phyloP scores from a whole-genome alignment of 2,329 filamentous ascomycete genomes.

The Colletotrichum eleusines region DNA sequence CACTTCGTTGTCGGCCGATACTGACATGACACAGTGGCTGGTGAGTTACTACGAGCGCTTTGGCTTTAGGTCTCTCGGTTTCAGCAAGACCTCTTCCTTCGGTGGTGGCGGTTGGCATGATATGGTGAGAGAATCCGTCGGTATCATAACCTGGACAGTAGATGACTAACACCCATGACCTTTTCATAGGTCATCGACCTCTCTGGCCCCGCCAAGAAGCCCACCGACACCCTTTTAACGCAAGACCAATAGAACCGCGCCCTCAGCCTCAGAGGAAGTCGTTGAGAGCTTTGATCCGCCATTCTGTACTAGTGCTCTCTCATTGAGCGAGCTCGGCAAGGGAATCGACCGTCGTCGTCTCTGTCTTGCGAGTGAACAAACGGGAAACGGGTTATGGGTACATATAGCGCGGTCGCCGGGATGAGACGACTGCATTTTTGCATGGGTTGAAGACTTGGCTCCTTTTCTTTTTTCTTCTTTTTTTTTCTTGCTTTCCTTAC shows the following conservation, averaged over 20 bases:
- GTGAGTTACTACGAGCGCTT: constrained; percentile 82
- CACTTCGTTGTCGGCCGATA: constrained; percentile 8
- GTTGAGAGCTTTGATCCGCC: background rate
- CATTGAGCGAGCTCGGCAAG: background rate
- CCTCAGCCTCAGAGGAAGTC: background rate
- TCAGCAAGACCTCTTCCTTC: constrained; percentile 76
- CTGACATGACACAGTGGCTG: constrained; percentile 62
- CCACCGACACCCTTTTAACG: constrained; percentile 20
- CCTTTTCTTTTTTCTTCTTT: too few relatives aligned
- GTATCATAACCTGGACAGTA: background rate
- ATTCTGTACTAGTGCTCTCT: background rate
- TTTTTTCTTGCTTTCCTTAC: background rate
- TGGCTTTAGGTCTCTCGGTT: constrained; percentile 77
- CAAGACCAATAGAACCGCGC: constrained; percentile 20
- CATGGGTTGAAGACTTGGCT: constrained; percentile 22
- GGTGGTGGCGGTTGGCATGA: constrained; percentile 86
- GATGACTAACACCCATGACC: constrained; percentile 12
- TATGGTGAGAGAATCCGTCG: constrained; percentile 69
- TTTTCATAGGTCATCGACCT: constrained; percentile 45
- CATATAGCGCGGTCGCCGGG: constrained; percentile 6
- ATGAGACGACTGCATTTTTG: constrained; percentile 8
- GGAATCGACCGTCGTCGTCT: background rate
- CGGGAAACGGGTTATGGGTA: background rate
- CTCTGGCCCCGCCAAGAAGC: constrained; percentile 41
- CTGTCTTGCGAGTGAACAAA: background rate